Evolutionary conservation across 371 early-diverging fungal species (phyloP).

Genomic region (Syncephalastrum racemosum): DNA sequence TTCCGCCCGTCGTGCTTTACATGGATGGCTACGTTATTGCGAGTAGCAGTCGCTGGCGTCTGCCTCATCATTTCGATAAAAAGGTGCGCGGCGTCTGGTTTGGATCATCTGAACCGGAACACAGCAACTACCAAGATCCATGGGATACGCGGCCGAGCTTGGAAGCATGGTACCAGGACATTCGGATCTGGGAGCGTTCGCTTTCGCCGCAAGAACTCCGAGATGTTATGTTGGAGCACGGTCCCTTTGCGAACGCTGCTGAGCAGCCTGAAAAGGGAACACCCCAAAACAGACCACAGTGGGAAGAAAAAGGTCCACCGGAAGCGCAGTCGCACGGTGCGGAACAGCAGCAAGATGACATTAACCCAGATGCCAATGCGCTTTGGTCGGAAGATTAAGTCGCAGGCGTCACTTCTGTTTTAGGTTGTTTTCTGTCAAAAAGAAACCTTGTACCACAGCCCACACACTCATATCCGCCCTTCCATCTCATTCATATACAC

Average conservation of each 20-base stretch:
- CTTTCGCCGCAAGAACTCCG: slow-evolving; percentile 12
- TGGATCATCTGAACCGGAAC: slow-evolving; percentile 45
- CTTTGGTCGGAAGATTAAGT: too few species aligned
- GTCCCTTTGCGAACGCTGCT: slow-evolving; percentile 5
- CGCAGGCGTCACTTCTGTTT: too few species aligned
- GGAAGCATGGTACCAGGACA: slow-evolving; percentile 32
- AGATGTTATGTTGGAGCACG: too few species aligned
- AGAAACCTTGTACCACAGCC: too few species aligned
- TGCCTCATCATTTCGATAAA: slow-evolving; percentile 18
- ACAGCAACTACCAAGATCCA: slow-evolving; percentile 38
- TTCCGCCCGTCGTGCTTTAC: slow-evolving; percentile 25
- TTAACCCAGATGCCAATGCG: too few species aligned
- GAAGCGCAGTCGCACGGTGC: too few species aligned
- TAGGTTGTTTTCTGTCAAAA: too few species aligned
- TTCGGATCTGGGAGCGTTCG: slow-evolving; percentile 39
- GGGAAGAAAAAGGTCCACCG: too few species aligned
- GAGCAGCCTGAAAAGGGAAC: slow-evolving; percentile 3
- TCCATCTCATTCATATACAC: too few species aligned
- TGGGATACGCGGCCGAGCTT: slow-evolving; percentile 42
- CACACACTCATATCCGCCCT: too few species aligned
- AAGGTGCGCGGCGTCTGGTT: slow-evolving; percentile 45
- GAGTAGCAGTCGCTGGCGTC: slow-evolving; percentile 28
- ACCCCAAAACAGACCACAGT: too few species aligned
- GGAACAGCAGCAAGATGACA: too few species aligned
- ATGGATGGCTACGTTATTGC: slow-evolving; percentile 42